phyloP scores from a whole-genome alignment of 1,139 yeast species.

The Geotrichum australiense region DNA sequence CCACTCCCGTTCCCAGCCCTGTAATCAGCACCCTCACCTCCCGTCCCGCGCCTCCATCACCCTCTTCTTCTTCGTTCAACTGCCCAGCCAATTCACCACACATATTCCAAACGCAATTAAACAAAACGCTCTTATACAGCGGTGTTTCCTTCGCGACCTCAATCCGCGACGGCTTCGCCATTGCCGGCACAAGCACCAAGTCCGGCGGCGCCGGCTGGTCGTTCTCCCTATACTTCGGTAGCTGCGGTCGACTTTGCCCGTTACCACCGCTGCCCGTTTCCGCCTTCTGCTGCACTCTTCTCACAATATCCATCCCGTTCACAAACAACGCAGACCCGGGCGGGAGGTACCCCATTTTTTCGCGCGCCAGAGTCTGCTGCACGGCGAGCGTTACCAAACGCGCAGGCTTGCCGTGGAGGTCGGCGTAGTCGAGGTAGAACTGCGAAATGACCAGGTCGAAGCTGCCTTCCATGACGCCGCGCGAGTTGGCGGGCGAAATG shows the following conservation, averaged over 20 bases:
- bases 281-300: background rate
- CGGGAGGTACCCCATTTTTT: slow-evolving; percentile 7
- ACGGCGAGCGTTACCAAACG: slow-evolving; percentile 19
- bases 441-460: slow-evolving; percentile 41
- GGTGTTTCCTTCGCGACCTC: background rate
- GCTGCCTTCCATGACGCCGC: slow-evolving; percentile 48
- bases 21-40: slow-evolving; percentile 38
- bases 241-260: too few species aligned
- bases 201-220: slow-evolving; percentile 23
- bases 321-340: slow-evolving; percentile 2
- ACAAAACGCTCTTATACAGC: slow-evolving; percentile 29
- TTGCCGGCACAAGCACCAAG: slow-evolving; percentile 44
- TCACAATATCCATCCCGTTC: background rate
- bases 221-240: background rate
- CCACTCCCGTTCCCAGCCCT: slow-evolving; percentile 49
- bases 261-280: background rate
- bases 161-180: slow-evolving; percentile 31
- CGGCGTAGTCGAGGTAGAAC: slow-evolving; percentile 28
- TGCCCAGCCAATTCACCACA: slow-evolving; percentile 27
- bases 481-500: slow-evolving; percentile 50
- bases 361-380: slow-evolving; percentile 22
- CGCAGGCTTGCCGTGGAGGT: slow-evolving; percentile 20
- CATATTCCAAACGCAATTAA: slow-evolving; percentile 44
- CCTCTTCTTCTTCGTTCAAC: slow-evolving; percentile 20
- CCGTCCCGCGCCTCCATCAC: background rate